Conservation (phyloP, 2,329 filamentous ascomycete species). For the Xylariaceae sp. region DNA sequence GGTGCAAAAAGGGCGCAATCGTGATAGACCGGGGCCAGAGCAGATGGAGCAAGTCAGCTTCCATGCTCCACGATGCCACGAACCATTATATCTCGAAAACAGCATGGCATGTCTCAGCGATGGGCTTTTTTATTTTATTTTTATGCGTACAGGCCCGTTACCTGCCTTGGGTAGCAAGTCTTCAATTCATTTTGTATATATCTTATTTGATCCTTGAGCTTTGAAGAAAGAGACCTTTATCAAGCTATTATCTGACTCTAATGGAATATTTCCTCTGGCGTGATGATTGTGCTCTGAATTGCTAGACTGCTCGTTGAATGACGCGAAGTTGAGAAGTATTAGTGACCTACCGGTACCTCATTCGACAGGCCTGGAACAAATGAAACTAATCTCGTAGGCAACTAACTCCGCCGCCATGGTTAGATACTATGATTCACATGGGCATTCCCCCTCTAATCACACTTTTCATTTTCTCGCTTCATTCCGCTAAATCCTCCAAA, state of each 20-base stretch:
- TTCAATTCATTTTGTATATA: slow-evolving; percentile 24
- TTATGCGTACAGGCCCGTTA: neutral
- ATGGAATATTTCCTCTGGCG: too few relatives aligned
- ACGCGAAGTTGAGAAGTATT: too few relatives aligned
- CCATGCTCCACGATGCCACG: slow-evolving; percentile 4
- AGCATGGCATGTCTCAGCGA: slow-evolving; percentile 16
- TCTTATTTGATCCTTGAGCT: slow-evolving; percentile 6
- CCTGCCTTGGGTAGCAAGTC: neutral
- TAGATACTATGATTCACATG: too few relatives aligned
- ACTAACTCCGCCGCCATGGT: too few relatives aligned
- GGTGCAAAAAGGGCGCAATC: neutral
- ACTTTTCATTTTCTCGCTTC: too few relatives aligned
- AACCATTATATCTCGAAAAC: slow-evolving; percentile 3
- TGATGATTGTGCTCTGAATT: too few relatives aligned
- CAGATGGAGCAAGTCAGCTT: neutral
- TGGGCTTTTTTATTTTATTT: neutral
- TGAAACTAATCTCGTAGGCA: too few relatives aligned
- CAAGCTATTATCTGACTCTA: neutral
- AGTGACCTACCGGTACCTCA: too few relatives aligned
- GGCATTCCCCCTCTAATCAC: too few relatives aligned
- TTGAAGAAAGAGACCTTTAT: slow-evolving; percentile 7
- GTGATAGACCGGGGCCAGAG: neutral
- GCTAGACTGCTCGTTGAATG: too few relatives aligned
- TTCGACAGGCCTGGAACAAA: too few relatives aligned
- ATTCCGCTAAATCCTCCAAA: too few relatives aligned